These are phyloP conservation scores for Didymella arachidicola DNA, from an alignment of 2,329 filamentous ascomycete genomes.

Conservation along the genomic window DNA sequence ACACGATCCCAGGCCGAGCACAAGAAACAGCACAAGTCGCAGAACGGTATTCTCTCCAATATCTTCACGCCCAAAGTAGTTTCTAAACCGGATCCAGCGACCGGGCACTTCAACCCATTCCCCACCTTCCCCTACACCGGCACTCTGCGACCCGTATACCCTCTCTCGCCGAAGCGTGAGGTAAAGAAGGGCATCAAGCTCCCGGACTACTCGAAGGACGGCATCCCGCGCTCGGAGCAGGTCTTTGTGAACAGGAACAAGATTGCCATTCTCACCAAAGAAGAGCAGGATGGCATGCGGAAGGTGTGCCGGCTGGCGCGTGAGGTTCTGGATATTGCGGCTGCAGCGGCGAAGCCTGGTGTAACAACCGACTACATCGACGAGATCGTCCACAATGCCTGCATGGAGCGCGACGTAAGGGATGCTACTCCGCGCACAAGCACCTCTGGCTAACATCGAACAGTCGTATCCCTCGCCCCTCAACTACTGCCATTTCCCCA, in stretches of 20 bases:
- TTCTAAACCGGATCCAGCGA: constrained; percentile 91
- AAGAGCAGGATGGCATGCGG: constrained; percentile 87
- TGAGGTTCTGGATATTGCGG: constrained; percentile 93
- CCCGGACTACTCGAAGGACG: constrained; percentile 88
- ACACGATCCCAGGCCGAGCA: constrained; percentile 70
- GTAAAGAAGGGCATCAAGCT: constrained; percentile 81
- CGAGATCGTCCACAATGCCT: constrained; percentile 92
- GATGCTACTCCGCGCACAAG: background rate
- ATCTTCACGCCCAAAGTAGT: constrained; percentile 80
- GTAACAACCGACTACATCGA: constrained; percentile 97
- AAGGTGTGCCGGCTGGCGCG: constrained; percentile 86
- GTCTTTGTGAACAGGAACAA: constrained; percentile 76
- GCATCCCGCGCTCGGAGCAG: constrained; percentile 73
- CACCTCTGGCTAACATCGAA: constrained; percentile 26
- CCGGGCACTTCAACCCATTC: constrained; percentile 90
- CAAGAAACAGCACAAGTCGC: constrained; percentile 84
- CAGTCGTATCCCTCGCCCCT: constrained; percentile 94
- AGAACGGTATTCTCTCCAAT: constrained; percentile 76
- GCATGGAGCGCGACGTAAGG: constrained; percentile 86
- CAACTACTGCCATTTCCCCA: constrained; percentile 96
- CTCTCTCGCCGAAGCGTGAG: constrained; percentile 49
- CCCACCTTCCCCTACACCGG: constrained; percentile 87
- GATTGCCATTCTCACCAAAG: constrained; percentile 80
- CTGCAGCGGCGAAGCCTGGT: constrained; percentile 82
- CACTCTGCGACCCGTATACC: constrained; percentile 81